Evolutionary conservation across 2,329 filamentous ascomycete genomes (phyloP).

Genomic region (Conoideocrella luteorostrata): DNA sequence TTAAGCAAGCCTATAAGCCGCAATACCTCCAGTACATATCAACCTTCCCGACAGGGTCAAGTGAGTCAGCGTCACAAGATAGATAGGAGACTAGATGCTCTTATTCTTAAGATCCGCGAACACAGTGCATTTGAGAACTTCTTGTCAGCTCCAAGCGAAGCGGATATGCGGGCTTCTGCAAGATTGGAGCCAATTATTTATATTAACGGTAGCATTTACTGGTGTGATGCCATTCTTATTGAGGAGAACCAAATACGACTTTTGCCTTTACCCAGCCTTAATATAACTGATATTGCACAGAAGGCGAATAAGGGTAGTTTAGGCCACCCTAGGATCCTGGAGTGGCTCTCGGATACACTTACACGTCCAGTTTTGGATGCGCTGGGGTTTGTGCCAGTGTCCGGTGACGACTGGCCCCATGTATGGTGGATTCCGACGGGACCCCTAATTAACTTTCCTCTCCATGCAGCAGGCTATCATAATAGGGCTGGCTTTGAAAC

Average conservation of each 20-base stretch:
- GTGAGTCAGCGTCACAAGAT: background rate
- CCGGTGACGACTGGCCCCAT: slow-evolving; percentile 15
- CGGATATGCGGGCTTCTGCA: slow-evolving; percentile 16
- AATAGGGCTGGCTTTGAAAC: slow-evolving; percentile 11
- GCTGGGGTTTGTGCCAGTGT: slow-evolving; percentile 16
- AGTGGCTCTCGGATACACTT: slow-evolving; percentile 26
- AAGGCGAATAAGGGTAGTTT: slow-evolving; percentile 1
- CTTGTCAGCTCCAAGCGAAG: slow-evolving; percentile 13
- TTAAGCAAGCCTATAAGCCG: too few species aligned
- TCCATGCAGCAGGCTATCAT: slow-evolving; percentile 29
- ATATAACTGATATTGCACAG: background rate
- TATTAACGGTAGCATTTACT: slow-evolving; percentile 21
- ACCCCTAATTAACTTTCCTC: slow-evolving; percentile 19
- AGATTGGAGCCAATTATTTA: slow-evolving; percentile 20
- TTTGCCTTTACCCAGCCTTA: slow-evolving; percentile 15
- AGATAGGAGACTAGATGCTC: background rate
- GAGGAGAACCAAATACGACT: slow-evolving; percentile 10
- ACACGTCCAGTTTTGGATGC: slow-evolving; percentile 19
- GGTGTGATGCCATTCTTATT: slow-evolving; percentile 26
- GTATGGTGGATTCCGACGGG: slow-evolving; percentile 31
- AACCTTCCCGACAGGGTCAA: background rate
- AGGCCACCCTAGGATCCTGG: slow-evolving; percentile 8
- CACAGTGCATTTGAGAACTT: slow-evolving; percentile 19
- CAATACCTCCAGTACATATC: background rate
- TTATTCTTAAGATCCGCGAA: background rate